Evolutionary conservation across 805 yeast genomes (phyloP), one percentile per base, ranked within the genome.

Genomic region (Saturnispora quitensis): DNA sequence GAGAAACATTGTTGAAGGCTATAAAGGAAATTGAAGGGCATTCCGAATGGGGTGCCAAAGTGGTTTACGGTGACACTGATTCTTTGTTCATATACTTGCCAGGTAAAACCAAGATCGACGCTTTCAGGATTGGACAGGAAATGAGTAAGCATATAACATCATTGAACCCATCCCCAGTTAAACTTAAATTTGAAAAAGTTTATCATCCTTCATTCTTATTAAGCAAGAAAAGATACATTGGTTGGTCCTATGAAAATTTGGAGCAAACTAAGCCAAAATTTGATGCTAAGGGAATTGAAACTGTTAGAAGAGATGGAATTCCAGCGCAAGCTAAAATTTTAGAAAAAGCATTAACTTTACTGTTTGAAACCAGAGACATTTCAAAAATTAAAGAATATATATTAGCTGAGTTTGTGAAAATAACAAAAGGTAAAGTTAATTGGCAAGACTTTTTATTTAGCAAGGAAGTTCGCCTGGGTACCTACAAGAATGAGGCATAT

Each of bases 281-380:
- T 65, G 98, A 93, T 70, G 97, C 99, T 0, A 93, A 93, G 58
- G 99, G 99, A 1, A 89, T 89, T 12, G 99, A 93, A 62, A 93
- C 98, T 0, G 87, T 93, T 0, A 69, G 99, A 56, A 71, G 99
- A 56, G 99, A 93, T 67, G 98, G 98, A 0, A 85, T 90, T 25
- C 95, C 95, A 0, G 96, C 96, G 0, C 95, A 87, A 57, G 95
- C 82, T 66, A 82, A 83, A 57, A 81, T 93, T 18, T 82, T 87
- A 31, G 95, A 88, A 55, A 78, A 80, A 53, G 68, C 85, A 0
- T 67, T 93, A 4, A 70, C 85, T 35, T 72, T 80, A 0, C 66
- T 93, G 3, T 93, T 93, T 63, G 86, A 83, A 12, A 77, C 90
- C 0, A 68, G 73, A 27, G 88, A 91, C 61, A 61, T 93, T 10